Conservation (phyloP, 495 filamentous ascomycete species). For the Pyronema domesticum region DNA sequence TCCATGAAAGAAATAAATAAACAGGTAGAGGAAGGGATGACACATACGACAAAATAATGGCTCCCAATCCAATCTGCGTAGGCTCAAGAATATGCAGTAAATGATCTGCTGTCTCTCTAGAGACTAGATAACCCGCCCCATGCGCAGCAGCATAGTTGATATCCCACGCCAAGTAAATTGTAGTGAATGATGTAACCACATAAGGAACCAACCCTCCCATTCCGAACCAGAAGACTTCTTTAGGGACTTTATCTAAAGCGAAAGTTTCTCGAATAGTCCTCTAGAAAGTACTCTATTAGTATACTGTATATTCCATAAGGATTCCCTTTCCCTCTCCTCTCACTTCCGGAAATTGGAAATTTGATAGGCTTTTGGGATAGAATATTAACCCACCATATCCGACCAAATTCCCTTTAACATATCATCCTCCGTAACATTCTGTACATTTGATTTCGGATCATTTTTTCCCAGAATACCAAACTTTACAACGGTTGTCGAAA, state of each 20-base stretch:
- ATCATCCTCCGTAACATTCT: slow-evolving; percentile 24
- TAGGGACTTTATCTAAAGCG: slow-evolving; percentile 54
- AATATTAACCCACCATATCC: slow-evolving; percentile 47
- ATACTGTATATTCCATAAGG: background rate
- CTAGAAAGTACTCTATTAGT: slow-evolving; percentile 28
- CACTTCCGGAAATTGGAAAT: too few species aligned
- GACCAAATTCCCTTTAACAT: slow-evolving; percentile 50
- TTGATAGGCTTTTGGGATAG: background rate
- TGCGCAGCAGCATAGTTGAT: slow-evolving; percentile 42
- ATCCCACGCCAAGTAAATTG: slow-evolving; percentile 72
- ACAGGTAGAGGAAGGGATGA: too few species aligned
- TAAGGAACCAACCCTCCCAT: slow-evolving; percentile 84
- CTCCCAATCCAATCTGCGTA: slow-evolving; percentile 82
- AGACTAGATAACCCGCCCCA: slow-evolving; percentile 48
- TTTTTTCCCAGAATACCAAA: too few species aligned
- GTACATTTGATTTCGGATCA: background rate
- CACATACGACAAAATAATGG: slow-evolving; percentile 44
- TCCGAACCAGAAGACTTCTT: slow-evolving; percentile 63
- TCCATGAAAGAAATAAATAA: background rate
- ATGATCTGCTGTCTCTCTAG: slow-evolving; percentile 50
- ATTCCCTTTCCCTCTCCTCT: background rate
- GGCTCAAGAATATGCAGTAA: slow-evolving; percentile 71
- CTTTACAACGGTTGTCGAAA: too few species aligned
- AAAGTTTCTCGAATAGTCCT: slow-evolving; percentile 78
- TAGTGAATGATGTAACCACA: slow-evolving; percentile 67